Evolutionary conservation across 2,329 filamentous ascomycete species (phyloP), one percentile per base, ranked within the genome.

Genomic region (Trichophyton simii): DNA sequence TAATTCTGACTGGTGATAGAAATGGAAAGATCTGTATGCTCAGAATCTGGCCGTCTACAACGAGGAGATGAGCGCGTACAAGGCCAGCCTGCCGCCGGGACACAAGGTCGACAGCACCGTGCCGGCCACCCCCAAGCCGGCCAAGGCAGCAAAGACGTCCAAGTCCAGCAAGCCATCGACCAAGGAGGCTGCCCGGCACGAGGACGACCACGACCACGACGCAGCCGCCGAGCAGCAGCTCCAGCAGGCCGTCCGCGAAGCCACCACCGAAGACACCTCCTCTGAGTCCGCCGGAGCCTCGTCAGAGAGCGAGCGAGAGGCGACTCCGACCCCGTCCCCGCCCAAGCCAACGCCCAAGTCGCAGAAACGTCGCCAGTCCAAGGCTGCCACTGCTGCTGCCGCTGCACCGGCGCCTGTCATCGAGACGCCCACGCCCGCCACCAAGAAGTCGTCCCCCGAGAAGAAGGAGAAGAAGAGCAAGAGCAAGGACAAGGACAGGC

Each of bases 21-120:
- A 76, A 60, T 84, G 82, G 77, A 79, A 81, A 66, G 75, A 79
- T 31, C 76, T 80, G n/a, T 86, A 86, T 71, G 76, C 79, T 64
- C 73, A 76, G 63, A 82, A 82, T 63, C 76, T 84, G 65, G 79
- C 80, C 57, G 72, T 77, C 50, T 86, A 83, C 73, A 79, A 82
- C 66, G 73, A 78, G 61, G 78, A 81, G 59, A 76, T 82, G 69
- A 76, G 76, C 58, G 77, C 76, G 2, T 87, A 86, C 75, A 80
- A 83, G 68, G 79, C 79, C 59, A 76, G 75, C n/a, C 73, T 72
- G 52, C 74, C 74, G 1, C 22, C 50, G 9, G 50, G 22, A 22
- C 50, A 54, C 25, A 54, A 54, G 13, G 50, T 54, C 50, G 50
- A 54, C 50, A 54, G 22, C 50, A 54, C 50, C 11, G 50, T 54